Percentiles rank a stretch among this genome's conserved stretches.
phyloP scores from a whole-genome alignment of 2,329 filamentous ascomycete genomes.

The Fusarium nelsonii region DNA sequence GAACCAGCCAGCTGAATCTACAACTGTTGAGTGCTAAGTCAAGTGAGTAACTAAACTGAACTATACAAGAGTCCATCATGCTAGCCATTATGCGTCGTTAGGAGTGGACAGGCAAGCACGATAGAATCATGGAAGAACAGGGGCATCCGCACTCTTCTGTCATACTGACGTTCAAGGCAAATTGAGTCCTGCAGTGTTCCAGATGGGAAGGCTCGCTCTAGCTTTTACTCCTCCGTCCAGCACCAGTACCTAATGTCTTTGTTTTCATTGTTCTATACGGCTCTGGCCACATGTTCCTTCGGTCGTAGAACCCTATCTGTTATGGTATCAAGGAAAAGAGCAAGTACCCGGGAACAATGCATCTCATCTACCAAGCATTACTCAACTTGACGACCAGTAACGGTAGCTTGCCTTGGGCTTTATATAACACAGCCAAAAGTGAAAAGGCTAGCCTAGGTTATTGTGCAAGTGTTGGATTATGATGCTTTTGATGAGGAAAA shows the following conservation, averaged over 20 bases:
- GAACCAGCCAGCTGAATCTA: background rate
- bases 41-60: background rate
- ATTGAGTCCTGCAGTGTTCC: background rate
- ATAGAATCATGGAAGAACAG: background rate
- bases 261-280: background rate
- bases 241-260: too few species aligned
- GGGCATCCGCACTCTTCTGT: background rate
- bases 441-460: too few species aligned
- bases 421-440: too few species aligned
- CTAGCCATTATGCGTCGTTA: background rate
- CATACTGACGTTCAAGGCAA: background rate
- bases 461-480: too few species aligned
- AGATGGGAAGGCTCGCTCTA: background rate
- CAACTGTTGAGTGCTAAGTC: too few species aligned
- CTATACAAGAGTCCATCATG: background rate
- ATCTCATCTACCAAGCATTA: background rate
- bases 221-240: background rate
- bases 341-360: too few species aligned
- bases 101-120: background rate
- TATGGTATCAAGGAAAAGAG: background rate
- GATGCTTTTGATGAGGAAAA: too few species aligned
- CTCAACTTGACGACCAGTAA: background rate
- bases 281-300: background rate
- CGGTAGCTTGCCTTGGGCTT: too few species aligned
- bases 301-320: background rate